Base-by-base conservation (phyloP, 2,329 filamentous ascomycete species). In the Epichloe amarillans region DNA sequence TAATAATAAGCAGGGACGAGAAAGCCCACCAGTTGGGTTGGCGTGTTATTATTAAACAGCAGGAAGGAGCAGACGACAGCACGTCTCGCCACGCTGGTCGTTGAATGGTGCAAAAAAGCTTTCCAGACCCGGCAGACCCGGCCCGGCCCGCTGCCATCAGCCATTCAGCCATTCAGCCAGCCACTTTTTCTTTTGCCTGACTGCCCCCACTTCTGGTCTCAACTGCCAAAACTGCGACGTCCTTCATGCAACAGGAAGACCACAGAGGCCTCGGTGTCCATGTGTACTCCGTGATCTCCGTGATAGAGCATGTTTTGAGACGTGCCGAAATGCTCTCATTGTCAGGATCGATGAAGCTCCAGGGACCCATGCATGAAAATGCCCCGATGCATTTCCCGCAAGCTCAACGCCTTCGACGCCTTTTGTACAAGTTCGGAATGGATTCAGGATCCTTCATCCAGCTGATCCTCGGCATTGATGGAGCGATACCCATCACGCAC, bases 331-430 rank as follows among this genome's bases (percentile, higher is more conserved):
- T 65, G 26, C 73, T 64, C 30, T 79, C 73, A 4, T 79, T 69
- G 0, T 69, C 63, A 0, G 77, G 73, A 5, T 70, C 66, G 0
- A 75, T 17, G 1, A 84, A 84, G 61, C 47, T 73, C 69, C 54
- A 85, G 86, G 0, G 71, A 65, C 0, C 82, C 82, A 53, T 81
- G 75, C 0, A 84, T 73, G 50, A 86, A 81, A 0, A 83, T 54
- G 40, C 83, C 75, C 11, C 70, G 71, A 58, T 79, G 68, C 51
- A 72, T 59, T 55, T 79, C 80, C 6, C 82, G 68, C 30, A 79
- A 58, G 46, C 56, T 60, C 38, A 85, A 60, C 26, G 26, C 26
- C 26, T 8, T 30, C 26, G 10, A 10, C 26, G 26, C 35, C 64
- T 64, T 60, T 75, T 77, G 69, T 82, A 86, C 60, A 83, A 84